phyloP scores from a whole-genome alignment of 2,329 filamentous ascomycete species.

The Exophiala xenobiotica region DNA sequence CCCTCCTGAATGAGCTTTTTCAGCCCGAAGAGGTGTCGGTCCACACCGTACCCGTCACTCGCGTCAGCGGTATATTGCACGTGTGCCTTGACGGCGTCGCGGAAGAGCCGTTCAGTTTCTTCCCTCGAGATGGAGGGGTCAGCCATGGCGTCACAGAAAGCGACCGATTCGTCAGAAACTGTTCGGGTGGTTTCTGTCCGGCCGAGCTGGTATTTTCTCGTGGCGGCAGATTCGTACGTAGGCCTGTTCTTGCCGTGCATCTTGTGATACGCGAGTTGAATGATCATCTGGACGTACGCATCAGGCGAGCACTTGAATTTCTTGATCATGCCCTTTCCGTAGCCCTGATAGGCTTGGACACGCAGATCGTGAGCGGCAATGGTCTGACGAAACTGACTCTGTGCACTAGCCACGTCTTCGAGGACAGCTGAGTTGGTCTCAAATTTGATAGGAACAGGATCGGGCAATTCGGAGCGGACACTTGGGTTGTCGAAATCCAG shows the following conservation, averaged over 20 bases:
- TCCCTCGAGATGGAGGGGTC: slow-evolving; percentile 64
- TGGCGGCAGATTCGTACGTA: slow-evolving; percentile 95
- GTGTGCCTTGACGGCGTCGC: slow-evolving; percentile 76
- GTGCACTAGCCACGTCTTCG: slow-evolving; percentile 74
- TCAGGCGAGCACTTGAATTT: slow-evolving; percentile 98
- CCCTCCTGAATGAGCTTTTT: slow-evolving; percentile 83
- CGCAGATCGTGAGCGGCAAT: slow-evolving; percentile 87
- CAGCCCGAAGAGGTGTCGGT: slow-evolving; percentile 93
- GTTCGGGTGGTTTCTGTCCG: slow-evolving; percentile 94
- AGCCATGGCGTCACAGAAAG: slow-evolving; percentile 86
- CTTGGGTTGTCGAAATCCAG: slow-evolving; percentile 79
- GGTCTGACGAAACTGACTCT: slow-evolving; percentile 73
- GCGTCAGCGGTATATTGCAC: slow-evolving; percentile 89
- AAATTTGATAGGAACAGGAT: slow-evolving; percentile 76
- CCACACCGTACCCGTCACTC: slow-evolving; percentile 87
- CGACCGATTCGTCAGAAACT: slow-evolving; percentile 86
- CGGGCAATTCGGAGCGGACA: slow-evolving; percentile 78
- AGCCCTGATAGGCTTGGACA: slow-evolving; percentile 94
- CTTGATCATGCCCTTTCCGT: slow-evolving; percentile 98
- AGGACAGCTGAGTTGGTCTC: slow-evolving; percentile 71
- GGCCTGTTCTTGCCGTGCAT: slow-evolving; percentile 98
- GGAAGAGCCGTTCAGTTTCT: slow-evolving; percentile 71
- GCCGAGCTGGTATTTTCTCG: slow-evolving; percentile 91
- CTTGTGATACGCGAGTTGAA: slow-evolving; percentile 96
- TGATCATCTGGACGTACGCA: slow-evolving; percentile 97